Evolutionary conservation across 2,329 filamentous ascomycete genomes (phyloP).

Genomic region (Metarhizium sp.): DNA sequence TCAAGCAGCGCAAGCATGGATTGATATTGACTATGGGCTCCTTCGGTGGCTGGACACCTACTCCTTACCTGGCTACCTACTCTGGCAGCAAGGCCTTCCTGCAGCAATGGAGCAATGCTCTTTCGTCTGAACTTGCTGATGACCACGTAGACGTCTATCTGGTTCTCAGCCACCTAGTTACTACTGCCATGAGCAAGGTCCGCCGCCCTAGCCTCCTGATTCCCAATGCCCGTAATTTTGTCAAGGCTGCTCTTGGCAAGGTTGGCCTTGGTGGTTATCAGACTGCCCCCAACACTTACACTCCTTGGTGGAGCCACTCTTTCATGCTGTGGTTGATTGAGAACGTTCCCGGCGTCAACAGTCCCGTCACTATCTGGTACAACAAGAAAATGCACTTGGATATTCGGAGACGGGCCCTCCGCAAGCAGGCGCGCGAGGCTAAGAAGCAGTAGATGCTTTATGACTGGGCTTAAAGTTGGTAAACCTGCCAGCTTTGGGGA

Average conservation of each 20-base stretch:
- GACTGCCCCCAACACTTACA: conserved; percentile 71
- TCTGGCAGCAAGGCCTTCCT: conserved; percentile 97
- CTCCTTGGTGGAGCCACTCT: conserved; percentile 88
- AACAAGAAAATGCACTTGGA: conserved; percentile 67
- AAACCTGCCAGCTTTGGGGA: background rate
- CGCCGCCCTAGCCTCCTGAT: conserved; percentile 68
- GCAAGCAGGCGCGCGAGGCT: conserved; percentile 72
- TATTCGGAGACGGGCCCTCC: conserved; percentile 73
- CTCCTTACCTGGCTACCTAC: conserved; percentile 89
- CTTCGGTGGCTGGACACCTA: conserved; percentile 86
- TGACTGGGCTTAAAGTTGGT: background rate
- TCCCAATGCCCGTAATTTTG: conserved; percentile 75
- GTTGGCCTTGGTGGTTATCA: conserved; percentile 76
- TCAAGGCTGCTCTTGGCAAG: conserved; percentile 67
- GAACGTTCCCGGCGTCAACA: conserved; percentile 43
- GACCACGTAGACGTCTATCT: conserved; percentile 84
- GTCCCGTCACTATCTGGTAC: conserved; percentile 34
- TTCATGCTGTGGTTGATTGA: conserved; percentile 77
- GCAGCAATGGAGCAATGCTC: conserved; percentile 86
- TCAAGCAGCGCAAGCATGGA: conserved; percentile 75
- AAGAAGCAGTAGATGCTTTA: conserved; percentile 46
- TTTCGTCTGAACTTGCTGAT: conserved; percentile 73
- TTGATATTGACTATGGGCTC: conserved; percentile 96
- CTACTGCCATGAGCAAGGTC: conserved; percentile 95
- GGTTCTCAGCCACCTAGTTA: conserved; percentile 85